Conservation (phyloP, 2,329 filamentous ascomycete genomes). For the Rutstroemia sp. region DNA sequence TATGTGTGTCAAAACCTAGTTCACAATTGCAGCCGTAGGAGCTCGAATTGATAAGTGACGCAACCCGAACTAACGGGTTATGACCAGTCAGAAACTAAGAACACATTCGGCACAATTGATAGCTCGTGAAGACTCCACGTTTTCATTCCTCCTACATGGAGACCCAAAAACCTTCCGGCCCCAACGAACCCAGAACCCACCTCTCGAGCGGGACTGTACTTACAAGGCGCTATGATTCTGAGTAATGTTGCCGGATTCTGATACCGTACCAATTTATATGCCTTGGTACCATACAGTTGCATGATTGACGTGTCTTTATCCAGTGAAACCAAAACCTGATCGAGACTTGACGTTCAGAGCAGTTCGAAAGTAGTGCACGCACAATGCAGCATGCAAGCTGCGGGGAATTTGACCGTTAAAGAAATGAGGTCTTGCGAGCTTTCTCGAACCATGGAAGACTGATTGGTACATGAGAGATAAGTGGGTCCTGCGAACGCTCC, state of each 20-base stretch:
- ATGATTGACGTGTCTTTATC: not conserved
- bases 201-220: not conserved
- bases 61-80: not conserved
- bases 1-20: not conserved
- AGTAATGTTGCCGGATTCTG: too few relatives aligned
- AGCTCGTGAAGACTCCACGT: not conserved
- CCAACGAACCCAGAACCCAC: not conserved
- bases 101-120: too few relatives aligned
- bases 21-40: not conserved
- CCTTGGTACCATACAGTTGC: not conserved
- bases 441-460: not conserved
- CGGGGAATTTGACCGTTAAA: not conserved
- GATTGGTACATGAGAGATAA: not conserved
- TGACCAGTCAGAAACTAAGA: too few relatives aligned
- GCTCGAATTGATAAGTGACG: not conserved
- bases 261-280: too few relatives aligned
- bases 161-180: not conserved
- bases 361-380: too few relatives aligned
- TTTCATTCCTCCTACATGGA: not conserved
- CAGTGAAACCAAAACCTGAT: not conserved
- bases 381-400: not conserved
- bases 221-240: not conserved
- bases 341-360: too few relatives aligned
- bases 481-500: not conserved
- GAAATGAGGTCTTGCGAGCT: not conserved